Conservation (phyloP, 1,284 basidiomycete genomes). For the Ceratobasidium sp. region DNA sequence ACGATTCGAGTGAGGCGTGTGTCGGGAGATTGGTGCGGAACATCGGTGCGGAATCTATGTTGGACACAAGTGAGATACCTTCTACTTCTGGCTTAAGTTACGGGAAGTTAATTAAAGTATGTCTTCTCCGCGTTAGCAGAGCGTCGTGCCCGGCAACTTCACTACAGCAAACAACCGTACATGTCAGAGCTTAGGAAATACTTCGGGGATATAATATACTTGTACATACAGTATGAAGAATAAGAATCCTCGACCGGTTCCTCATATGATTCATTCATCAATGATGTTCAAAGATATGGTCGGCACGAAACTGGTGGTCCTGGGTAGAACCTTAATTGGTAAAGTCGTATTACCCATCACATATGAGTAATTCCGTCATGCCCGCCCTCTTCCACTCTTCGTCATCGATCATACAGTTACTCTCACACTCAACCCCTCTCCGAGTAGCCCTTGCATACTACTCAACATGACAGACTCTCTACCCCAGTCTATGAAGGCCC, state of each 20-base stretch:
- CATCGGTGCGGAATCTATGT: no score
- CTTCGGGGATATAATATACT: not conserved
- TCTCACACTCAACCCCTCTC: not conserved
- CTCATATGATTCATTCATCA: not conserved
- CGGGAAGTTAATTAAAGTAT: no score
- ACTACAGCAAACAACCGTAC: no score
- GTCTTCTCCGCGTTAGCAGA: no score
- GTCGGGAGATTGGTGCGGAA: no score
- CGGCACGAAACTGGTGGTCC: not conserved
- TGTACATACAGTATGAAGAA: not conserved
- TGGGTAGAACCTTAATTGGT: not conserved
- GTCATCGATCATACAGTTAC: not conserved
- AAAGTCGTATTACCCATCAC: not conserved
- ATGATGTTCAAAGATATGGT: not conserved
- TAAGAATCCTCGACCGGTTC: not conserved
- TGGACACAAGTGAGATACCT: no score
- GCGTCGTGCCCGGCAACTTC: no score
- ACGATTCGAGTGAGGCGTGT: no score
- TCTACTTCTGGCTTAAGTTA: no score
- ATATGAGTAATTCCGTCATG: not conserved
- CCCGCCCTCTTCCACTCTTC: not conserved
- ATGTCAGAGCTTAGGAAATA: no score
- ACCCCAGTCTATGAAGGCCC: slow-evolving; percentile 39
- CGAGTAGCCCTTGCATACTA: not conserved
- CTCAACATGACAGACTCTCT: slow-evolving; percentile 18